Base-by-base conservation (phyloP, 805 yeast species). In the Candida takata region DNA sequence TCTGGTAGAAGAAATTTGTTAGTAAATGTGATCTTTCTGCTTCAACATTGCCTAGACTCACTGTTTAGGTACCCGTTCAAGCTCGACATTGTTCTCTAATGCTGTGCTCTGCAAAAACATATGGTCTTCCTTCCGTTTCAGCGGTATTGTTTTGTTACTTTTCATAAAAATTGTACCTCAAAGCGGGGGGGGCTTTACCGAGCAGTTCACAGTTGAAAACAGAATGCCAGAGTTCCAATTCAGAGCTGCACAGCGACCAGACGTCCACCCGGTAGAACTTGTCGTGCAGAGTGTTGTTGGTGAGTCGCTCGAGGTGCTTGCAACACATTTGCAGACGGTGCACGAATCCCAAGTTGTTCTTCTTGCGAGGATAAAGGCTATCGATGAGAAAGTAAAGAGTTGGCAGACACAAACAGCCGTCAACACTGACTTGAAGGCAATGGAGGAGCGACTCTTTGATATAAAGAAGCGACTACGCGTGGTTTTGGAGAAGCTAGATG, bases 191-290 rank as follows among this genome's bases (percentile, higher is more conserved):
- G n/a, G n/a, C n/a, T n/a, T n/a, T n/a, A n/a, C n/a, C n/a, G n/a
- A n/a, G n/a, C n/a, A n/a, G n/a, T n/a, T n/a, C n/a, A 10, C 23
- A 20, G 23, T 8, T 20, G 10, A 20, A 20, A 20, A 18, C 5
- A 4, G 8, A 10, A 31, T 31, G 34, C 34, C 34, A 16, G 48
- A 45, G 16, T 48, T 48, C 38, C 45, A 42, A 14, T 48, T 48
- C 37, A 34, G 33, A 14, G 26, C 38, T 3, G 21, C 43, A 3
- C 20, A 34, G 25, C 15, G 26, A 12, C 14, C 37, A 6, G 68
- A 69, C 21, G 60, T 75, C 12, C 82, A 77, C 48, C 79, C 81
- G 0, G 65, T 77, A 29, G 84, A 77, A 41, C 59, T 75, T 20
- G 66, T 75, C 3, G 79, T 77, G 0, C 83, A 77, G 42, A 57